Evolutionary conservation across 106 monocot species (phyloP).

Genomic region (Acanthochlamys bracteata): DNA sequence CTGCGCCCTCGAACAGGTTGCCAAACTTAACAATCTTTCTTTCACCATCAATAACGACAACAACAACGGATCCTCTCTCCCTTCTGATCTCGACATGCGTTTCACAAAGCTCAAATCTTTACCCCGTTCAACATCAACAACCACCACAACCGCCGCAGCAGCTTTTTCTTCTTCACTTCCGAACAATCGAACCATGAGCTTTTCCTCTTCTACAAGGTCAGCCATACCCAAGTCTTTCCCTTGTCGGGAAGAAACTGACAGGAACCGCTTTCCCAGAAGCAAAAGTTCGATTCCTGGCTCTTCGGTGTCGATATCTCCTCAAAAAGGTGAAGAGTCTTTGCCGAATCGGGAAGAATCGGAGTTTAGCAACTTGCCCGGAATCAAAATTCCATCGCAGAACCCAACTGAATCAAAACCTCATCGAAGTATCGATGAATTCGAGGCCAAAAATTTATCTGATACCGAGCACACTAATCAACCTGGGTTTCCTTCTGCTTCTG

Average conservation of each 20-base stretch:
- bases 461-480: no score
- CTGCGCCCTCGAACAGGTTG: slow-evolving; percentile 48
- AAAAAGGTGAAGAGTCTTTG: no score
- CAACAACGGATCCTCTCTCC: slow-evolving; percentile 31
- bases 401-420: no score
- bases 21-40: slow-evolving; percentile 66
- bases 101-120: slow-evolving; percentile 62
- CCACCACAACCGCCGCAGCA: neutral
- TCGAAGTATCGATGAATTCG: no score
- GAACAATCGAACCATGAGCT: neutral
- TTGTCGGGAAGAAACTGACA: no score
- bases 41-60: no score
- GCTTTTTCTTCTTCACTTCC: neutral
- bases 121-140: slow-evolving; percentile 1
- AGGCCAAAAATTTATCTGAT: no score
- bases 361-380: neutral
- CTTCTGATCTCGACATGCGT: slow-evolving; percentile 43
- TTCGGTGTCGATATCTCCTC: no score
- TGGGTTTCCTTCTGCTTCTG: no score
- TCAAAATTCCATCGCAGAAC: no score
- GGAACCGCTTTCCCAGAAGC: no score
- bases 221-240: neutral
- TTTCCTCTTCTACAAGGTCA: neutral
- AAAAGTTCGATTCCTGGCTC: no score
- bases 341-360: neutral